A percentile compares a stretch with the other conserved stretches of the same genome.
Evolutionary conservation across 176 grass and related monocot genomes (phyloP).

Genomic region (Triticum aestivum): DNA sequence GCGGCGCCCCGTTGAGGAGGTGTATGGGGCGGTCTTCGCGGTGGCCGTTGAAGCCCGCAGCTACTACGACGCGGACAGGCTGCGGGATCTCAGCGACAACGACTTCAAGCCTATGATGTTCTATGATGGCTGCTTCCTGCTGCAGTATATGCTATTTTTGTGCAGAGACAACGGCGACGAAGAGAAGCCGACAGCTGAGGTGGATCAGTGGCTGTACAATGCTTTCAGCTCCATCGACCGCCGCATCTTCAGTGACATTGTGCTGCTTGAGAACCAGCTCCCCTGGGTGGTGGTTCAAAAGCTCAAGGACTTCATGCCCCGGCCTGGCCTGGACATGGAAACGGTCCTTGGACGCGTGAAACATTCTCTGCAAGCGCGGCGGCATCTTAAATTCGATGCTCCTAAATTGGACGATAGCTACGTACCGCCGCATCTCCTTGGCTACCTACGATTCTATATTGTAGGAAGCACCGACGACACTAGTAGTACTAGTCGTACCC

Average conservation of each 20-base stretch:
- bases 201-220: neutral
- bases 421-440: no score
- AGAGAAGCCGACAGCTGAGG: no score
- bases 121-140: neutral
- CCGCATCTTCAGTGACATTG: neutral
- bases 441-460: no score
- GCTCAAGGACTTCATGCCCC: neutral
- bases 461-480: no score
- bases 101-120: neutral
- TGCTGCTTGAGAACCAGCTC: neutral
- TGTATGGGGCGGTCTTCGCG: neutral
- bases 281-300: neutral
- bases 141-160: neutral
- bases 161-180: neutral
- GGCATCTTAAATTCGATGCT: no score
- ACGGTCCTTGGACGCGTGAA: neutral
- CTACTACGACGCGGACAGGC: neutral
- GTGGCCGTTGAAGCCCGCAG: neutral
- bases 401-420: no score
- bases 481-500: no score
- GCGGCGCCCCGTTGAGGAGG: neutral
- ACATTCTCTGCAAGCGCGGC: neutral
- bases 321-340: neutral
- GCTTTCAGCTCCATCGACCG: neutral
- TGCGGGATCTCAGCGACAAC: neutral